Percentiles rank a stretch among this genome's conserved stretches.
phyloP scores from a whole-genome alignment of 805 yeast species.

The Clavispora asparagi region DNA sequence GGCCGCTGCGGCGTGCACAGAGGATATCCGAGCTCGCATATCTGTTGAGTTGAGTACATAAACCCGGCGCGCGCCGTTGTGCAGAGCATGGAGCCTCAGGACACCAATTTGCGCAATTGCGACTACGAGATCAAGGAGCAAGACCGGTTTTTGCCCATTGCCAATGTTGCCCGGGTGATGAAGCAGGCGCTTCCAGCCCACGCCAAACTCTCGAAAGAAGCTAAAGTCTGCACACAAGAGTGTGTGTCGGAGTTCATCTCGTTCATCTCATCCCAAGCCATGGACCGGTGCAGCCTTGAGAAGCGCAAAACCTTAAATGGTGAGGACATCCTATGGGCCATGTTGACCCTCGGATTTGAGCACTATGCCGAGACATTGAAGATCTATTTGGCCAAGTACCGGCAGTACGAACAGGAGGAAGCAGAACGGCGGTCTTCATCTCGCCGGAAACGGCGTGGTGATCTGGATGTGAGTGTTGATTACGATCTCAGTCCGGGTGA shows the following conservation, averaged over 20 bases:
- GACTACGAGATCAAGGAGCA: conserved; percentile 42
- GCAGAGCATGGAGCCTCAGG: not conserved
- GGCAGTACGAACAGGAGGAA: conserved; percentile 34
- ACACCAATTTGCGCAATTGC: conserved; percentile 16
- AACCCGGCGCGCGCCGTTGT: not conserved
- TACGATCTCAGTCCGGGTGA: not conserved
- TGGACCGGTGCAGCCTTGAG: conserved; percentile 59
- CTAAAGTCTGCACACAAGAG: conserved; percentile 73
- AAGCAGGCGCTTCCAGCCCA: conserved; percentile 65
- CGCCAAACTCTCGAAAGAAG: conserved; percentile 75
- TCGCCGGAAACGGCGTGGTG: not conserved
- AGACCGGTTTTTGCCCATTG: conserved; percentile 40
- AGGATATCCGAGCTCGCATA: conserved; percentile 14
- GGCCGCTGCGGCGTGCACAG: not conserved
- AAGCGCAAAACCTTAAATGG: conserved; percentile 69
- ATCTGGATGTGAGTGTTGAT: not conserved
- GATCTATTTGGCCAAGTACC: conserved; percentile 61
- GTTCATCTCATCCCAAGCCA: conserved; percentile 60
- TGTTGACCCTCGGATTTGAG: conserved; percentile 63
- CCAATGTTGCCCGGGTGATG: conserved; percentile 67
- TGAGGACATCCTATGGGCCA: conserved; percentile 60
- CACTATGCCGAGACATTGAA: conserved; percentile 66
- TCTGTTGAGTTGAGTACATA: not conserved
- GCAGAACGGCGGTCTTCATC: not conserved
- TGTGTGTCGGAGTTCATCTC: conserved; percentile 66